phyloP scores from a whole-genome alignment of 2,329 filamentous ascomycete genomes.

The Paracorniculantispora psalliotae region DNA sequence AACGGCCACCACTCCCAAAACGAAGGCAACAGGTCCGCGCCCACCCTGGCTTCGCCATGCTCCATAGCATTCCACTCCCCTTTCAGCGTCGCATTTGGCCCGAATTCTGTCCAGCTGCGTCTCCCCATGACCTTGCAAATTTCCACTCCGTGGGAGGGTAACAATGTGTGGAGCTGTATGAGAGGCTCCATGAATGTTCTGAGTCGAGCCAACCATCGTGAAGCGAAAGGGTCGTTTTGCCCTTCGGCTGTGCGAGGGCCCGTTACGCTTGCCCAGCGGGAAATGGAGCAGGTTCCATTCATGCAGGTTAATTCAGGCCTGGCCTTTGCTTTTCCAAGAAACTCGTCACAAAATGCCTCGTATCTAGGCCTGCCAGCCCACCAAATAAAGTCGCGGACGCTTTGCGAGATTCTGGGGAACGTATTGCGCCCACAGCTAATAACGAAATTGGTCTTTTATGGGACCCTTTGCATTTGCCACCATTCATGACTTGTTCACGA shows the following conservation, averaged over 20 bases:
- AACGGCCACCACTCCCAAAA: not conserved
- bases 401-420: slow-evolving; percentile 1
- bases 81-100: not conserved
- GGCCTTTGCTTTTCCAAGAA: not conserved
- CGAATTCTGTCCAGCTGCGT: not conserved
- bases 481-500: not conserved
- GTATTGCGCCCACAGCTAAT: not conserved
- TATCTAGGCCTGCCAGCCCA: not conserved
- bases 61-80: not conserved
- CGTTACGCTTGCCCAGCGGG: not conserved
- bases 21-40: not conserved
- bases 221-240: not conserved
- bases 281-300: not conserved
- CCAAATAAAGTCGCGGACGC: slow-evolving; percentile 4
- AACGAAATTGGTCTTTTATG: not conserved
- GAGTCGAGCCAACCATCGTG: slow-evolving; percentile 1
- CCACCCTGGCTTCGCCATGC: not conserved
- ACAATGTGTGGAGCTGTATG: not conserved
- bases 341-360: slow-evolving; percentile 8
- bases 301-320: too few species aligned
- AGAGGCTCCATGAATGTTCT: not conserved
- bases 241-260: not conserved
- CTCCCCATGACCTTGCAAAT: slow-evolving; percentile 6
- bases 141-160: slow-evolving; percentile 1
- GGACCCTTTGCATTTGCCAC: not conserved